phyloP scores from a whole-genome alignment of 116 monocot genomes.

The Dioscorea cayenensis region DNA sequence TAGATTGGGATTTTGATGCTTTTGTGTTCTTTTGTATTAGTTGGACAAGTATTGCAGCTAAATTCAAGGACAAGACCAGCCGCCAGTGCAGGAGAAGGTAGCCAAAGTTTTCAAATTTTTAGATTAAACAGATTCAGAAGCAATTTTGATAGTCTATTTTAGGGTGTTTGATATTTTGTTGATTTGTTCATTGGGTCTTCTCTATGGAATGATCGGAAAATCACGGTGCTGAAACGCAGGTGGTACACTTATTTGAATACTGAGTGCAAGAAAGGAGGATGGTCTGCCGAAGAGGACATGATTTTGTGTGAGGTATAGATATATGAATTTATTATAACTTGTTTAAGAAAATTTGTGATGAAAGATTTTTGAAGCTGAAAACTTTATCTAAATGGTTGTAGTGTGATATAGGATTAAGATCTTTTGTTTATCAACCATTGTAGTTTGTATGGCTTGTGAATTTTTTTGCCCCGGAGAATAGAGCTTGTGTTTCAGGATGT shows the following conservation, averaged over 20 bases:
- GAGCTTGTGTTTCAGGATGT: too few relatives aligned
- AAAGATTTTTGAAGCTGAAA: too few relatives aligned
- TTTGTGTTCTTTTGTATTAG: conserved; percentile 28
- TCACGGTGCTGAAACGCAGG: conserved; percentile 25
- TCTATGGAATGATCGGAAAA: neutral
- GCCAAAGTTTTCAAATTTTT: neutral
- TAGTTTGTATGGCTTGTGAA: too few relatives aligned
- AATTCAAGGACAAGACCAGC: conserved; percentile 80
- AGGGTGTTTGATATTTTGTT: neutral
- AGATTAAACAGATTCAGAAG: too few relatives aligned
- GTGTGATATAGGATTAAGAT: too few relatives aligned
- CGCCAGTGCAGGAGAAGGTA: conserved; percentile 92
- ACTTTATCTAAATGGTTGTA: too few relatives aligned
- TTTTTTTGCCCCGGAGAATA: too few relatives aligned
- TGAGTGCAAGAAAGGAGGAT: conserved; percentile 93
- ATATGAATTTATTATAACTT: neutral
- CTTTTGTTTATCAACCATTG: too few relatives aligned
- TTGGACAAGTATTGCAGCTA: conserved; percentile 77
- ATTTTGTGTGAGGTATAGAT: conserved; percentile 76
- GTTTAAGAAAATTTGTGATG: neutral
- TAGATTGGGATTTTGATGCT: neutral
- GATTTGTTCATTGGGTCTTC: neutral
- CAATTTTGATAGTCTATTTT: too few relatives aligned
- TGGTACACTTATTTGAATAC: conserved; percentile 88
- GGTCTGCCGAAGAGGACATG: conserved; percentile 89